Base-by-base conservation (phyloP, 1,139 yeast species). In the Yamadazyma triangularis region DNA sequence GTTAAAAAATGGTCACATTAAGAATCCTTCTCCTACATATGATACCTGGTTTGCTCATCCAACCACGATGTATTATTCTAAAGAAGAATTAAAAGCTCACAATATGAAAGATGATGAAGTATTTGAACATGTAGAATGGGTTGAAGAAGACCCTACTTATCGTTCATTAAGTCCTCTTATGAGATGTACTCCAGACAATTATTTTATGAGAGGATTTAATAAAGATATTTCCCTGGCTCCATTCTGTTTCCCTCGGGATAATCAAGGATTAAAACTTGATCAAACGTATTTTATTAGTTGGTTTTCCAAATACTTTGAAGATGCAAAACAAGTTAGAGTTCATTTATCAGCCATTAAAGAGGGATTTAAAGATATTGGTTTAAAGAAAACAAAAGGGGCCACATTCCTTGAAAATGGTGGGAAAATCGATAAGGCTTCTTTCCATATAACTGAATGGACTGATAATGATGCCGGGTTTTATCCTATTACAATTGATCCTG, bases 171-270 rank as follows among this genome's bases (percentile, higher is more conserved):
- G 79, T 47, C 96, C 96, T 0, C 56, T 87, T 33, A 73, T 85
- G 47, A 70, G 96, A 56, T 87, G 96, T 58, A 83, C 89, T 3
- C 96, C 96, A 1, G 82, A 81, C 32, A 56, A 70, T 28, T 87
- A 83, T 51, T 68, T 65, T 48, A 72, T 70, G 44, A 83, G 78
- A 53, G 91, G 91, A 8, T 36, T 64, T 26, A 79, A 77, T 23
- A 76, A 75, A 46, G 73, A 73, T 39, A 53, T 57, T 15, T 38
- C 56, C 0, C 73, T 86, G 23, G 89, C 68, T 34, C 96, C 96
- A 12, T 84, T 86, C 54, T 87, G 96, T 55, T 74, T 84, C 16
- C 96, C 95, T 13, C 65, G 61, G 21, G 91, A 84, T 42, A 69
- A 76, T 39, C 50, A 65, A 10, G 64, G 59, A 25, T 64, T 81